These are phyloP conservation scores for Phytophthora hybrid DNA, from an alignment of 352 stramenopile species.

Conservation along the genomic window DNA sequence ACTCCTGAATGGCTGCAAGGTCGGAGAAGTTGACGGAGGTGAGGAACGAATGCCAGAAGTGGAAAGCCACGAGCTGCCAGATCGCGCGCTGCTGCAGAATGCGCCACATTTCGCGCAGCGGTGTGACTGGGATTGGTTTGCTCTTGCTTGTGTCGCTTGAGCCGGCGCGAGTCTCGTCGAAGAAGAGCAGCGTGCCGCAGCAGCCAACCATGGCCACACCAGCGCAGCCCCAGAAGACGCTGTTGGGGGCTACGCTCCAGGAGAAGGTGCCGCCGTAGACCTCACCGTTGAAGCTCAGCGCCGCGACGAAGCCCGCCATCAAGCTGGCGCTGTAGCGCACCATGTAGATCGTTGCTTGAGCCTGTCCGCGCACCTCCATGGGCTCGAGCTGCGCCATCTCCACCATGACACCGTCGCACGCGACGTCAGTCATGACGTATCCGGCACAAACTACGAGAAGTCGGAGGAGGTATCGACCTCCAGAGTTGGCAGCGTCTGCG, in stretches of 20 bases:
- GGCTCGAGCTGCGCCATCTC: conserved; percentile 76
- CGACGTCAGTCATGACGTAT: conserved; percentile 76
- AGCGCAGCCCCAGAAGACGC: conserved; percentile 63
- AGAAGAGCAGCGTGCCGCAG: conserved; percentile 49
- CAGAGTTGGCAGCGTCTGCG: conserved; percentile 48
- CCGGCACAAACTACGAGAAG: conserved; percentile 66
- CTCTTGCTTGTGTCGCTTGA: conserved; percentile 28
- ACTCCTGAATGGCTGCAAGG: conserved; percentile 62
- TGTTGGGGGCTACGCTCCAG: conserved; percentile 59
- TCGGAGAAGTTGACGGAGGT: conserved; percentile 62
- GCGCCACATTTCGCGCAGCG: conserved; percentile 69
- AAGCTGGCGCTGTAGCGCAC: conserved; percentile 64
- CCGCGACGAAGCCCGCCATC: conserved; percentile 51
- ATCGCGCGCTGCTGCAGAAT: conserved; percentile 78
- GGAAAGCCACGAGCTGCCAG: conserved; percentile 74
- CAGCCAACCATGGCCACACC: conserved; percentile 48
- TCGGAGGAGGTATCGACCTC: conserved; percentile 64
- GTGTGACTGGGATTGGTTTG: conserved; percentile 29
- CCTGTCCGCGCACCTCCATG: conserved; percentile 63
- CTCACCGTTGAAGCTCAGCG: conserved; percentile 68
- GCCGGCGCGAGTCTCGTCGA: conserved; percentile 53
- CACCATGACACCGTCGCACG: conserved; percentile 74
- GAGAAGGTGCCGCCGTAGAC: conserved; percentile 73
- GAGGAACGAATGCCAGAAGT: conserved; percentile 76
- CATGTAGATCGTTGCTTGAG: conserved; percentile 77